phyloP scores from a whole-genome alignment of 345 rosid genomes.

The Boechera retrofracta region DNA sequence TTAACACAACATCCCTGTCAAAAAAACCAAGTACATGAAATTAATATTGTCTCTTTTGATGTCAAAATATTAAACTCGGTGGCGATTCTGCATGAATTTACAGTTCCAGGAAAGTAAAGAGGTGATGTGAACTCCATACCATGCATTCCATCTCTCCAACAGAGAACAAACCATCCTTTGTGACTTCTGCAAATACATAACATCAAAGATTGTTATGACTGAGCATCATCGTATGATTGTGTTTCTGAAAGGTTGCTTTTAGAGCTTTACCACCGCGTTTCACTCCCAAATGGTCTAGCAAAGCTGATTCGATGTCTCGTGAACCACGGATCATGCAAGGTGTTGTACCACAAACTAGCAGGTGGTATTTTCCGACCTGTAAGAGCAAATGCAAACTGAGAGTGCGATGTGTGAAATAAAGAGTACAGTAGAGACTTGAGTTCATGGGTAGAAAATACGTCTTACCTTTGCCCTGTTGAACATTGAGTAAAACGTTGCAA shows the following conservation, averaged over 20 bases:
- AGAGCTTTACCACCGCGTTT: constrained; percentile 81
- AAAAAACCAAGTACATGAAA: constrained; percentile 34
- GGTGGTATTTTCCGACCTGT: constrained; percentile 96
- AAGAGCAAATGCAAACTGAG: constrained; percentile 36
- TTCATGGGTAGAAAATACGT: constrained; percentile 14
- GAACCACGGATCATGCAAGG: constrained; percentile 99
- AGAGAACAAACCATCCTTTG: constrained; percentile 98
- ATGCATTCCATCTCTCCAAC: constrained; percentile 99
- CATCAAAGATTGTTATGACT: constrained; percentile 27
- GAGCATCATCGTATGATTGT: background rate
- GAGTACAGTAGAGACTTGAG: constrained; percentile 8
- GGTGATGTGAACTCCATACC: constrained; percentile 54
- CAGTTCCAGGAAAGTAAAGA: constrained; percentile 4
- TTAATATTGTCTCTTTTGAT: background rate
- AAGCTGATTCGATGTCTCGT: constrained; percentile 82
- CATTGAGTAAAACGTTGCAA: constrained; percentile 98
- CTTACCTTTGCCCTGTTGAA: constrained; percentile 89
- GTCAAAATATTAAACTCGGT: background rate
- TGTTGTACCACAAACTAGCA: constrained; percentile 98
- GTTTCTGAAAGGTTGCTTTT: constrained; percentile 1
- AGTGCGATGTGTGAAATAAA: constrained; percentile 3
- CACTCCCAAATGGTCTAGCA: constrained; percentile 92
- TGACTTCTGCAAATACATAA: constrained; percentile 69
- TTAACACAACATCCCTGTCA: constrained; percentile 96
- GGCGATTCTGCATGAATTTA: background rate